These are phyloP conservation scores for Globisporangium irregulare DNA, from an alignment of 352 stramenopile species.

Conservation along the genomic window DNA sequence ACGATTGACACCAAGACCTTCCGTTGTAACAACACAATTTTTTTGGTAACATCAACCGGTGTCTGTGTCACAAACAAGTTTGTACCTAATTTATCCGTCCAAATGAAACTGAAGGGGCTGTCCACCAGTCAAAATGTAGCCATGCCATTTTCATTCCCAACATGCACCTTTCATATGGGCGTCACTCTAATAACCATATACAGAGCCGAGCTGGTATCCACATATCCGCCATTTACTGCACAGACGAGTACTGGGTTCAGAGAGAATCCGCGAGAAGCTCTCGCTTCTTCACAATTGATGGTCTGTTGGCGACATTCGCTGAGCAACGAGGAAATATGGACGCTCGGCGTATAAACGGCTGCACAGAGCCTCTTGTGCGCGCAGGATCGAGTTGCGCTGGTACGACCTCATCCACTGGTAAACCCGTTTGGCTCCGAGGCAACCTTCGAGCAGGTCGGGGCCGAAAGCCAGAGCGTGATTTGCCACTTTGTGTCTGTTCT, in stretches of 20 bases:
- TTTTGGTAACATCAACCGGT: too few relatives aligned
- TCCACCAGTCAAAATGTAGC: too few relatives aligned
- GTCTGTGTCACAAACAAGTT: too few relatives aligned
- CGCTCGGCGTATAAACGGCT: neutral
- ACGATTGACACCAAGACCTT: too few relatives aligned
- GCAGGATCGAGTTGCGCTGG: neutral
- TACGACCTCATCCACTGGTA: neutral
- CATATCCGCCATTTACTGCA: neutral
- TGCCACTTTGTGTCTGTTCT: neutral
- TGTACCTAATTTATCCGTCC: too few relatives aligned
- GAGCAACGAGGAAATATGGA: slow-evolving; percentile 2
- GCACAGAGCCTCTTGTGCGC: neutral
- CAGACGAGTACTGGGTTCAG: neutral
- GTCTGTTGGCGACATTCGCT: neutral
- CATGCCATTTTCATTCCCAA: too few relatives aligned
- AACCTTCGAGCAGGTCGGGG: neutral
- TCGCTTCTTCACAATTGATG: slow-evolving; percentile 5
- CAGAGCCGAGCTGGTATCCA: too few relatives aligned
- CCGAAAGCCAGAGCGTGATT: neutral
- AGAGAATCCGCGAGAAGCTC: slow-evolving; percentile 9
- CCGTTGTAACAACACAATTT: too few relatives aligned
- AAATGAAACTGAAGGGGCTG: too few relatives aligned
- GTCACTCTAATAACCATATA: too few relatives aligned
- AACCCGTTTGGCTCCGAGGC: neutral
- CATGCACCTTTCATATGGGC: too few relatives aligned